Evolutionary conservation across 768 basidiomycete genomes (phyloP), one percentile per base, ranked within the genome.

Genomic region (Galerina marginata): DNA sequence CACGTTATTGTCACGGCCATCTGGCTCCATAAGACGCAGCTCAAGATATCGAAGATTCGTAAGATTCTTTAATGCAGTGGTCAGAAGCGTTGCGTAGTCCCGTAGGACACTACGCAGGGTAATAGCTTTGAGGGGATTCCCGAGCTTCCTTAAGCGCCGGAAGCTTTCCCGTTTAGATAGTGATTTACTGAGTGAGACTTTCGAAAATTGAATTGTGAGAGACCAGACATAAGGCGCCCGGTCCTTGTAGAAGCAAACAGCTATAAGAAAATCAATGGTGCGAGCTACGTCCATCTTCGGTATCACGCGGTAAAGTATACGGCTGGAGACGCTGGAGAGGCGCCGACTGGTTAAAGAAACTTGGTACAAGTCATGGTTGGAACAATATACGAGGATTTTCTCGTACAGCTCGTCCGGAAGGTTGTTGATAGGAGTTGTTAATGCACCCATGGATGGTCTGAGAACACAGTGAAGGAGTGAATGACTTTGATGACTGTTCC

Each of bases 161-260:
- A 58, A 29, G 2, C 1, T 52, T 16, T 52, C 57, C 20, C 33
- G 15, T n/a, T 16, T 45, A 12, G 25, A 12, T 10, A 42, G 33
- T 10, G 39, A 33, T 33, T 33, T 40, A 10, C 29, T 25, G 40
- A 58, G 44, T 9, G 42, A 12, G n/a, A 20, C 29, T 45, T n/a
- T 52, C 15, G 43, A 47, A 36, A 58, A 43, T 15, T 16, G 42
- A 33, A 58, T 36, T 9, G 26, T 20, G 6, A 58, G 50, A 26
- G 57, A 58, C 57, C 57, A 52, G 43, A 58, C 57, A 16, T 51
- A 52, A 14, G 57, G 43, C 4, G 57, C 49, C 6, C 43, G 49
- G 40, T 25, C 51, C 44, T 54, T 43, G 52, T 53, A 59, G 25
- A 59, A 50, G 46, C 52, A 59, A 10, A 59, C 51, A 38, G 51